Evolutionary conservation across 768 basidiomycete genomes (phyloP).

Genomic region (Boletus sp.): DNA sequence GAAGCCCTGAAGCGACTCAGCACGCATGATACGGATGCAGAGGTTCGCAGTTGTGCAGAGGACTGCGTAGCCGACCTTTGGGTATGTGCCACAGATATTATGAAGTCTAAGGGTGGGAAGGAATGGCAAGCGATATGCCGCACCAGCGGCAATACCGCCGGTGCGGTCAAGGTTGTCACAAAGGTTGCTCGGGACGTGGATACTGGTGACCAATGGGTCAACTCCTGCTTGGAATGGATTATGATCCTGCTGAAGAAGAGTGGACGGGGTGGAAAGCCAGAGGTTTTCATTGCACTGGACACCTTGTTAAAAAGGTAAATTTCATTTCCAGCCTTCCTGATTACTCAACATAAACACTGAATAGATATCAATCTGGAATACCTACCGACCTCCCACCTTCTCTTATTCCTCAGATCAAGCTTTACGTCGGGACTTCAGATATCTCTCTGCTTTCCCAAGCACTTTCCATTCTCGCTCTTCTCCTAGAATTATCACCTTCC

Average conservation of each 20-base stretch:
- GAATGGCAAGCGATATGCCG: constrained; percentile 84
- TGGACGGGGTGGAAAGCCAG: constrained; percentile 72
- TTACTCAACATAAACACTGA: background rate
- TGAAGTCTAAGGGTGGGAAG: constrained; percentile 58
- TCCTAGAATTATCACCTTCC: constrained; percentile 65
- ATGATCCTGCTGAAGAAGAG: constrained; percentile 74
- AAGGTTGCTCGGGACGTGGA: constrained; percentile 77
- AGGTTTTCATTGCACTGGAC: constrained; percentile 76
- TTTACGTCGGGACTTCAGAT: constrained; percentile 73
- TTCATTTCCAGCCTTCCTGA: background rate
- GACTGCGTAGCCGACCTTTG: constrained; percentile 84
- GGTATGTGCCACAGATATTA: constrained; percentile 77
- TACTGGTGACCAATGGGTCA: constrained; percentile 76
- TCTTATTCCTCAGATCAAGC: constrained; percentile 71
- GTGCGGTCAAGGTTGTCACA: constrained; percentile 78
- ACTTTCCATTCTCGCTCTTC: constrained; percentile 60
- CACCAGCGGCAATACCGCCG: constrained; percentile 65
- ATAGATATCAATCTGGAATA: constrained; percentile 45
- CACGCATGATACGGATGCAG: constrained; percentile 86
- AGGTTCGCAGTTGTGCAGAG: constrained; percentile 82
- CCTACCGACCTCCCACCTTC: constrained; percentile 59
- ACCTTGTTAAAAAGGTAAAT: constrained; percentile 65
- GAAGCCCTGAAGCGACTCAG: constrained; percentile 69
- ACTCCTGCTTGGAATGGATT: constrained; percentile 75
- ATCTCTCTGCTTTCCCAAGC: constrained; percentile 77